These are phyloP conservation scores for Penicillium paneum DNA, from an alignment of 2,329 filamentous ascomycete genomes.

Conservation along the genomic window DNA sequence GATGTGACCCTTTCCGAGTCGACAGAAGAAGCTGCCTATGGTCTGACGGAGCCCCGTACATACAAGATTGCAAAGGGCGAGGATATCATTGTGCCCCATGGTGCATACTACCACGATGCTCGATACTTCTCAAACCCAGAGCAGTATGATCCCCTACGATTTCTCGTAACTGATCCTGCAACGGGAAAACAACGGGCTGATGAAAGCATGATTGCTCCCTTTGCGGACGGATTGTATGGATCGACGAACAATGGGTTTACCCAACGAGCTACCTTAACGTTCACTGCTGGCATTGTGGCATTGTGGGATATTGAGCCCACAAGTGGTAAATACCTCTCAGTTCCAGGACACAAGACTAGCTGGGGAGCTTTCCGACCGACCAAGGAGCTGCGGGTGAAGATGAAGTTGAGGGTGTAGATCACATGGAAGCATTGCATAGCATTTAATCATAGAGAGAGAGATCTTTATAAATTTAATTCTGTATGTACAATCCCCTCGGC, in stretches of 20 bases:
- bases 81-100: constrained; percentile 45
- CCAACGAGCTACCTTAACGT: constrained; percentile 50
- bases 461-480: not conserved
- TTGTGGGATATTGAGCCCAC: constrained; percentile 57
- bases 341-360: constrained; percentile 51
- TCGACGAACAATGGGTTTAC: constrained; percentile 53
- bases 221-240: constrained; percentile 49
- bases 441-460: not conserved
- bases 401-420: constrained; percentile 43
- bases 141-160: constrained; percentile 46
- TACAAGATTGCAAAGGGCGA: constrained; percentile 45
- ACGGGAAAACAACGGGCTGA: constrained; percentile 37
- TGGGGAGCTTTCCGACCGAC: constrained; percentile 52
- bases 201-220: constrained; percentile 47
- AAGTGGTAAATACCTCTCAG: constrained; percentile 46
- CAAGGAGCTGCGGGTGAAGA: constrained; percentile 53
- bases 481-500: not conserved
- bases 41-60: constrained; percentile 29
- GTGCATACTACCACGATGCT: constrained; percentile 44
- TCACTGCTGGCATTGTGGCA: constrained; percentile 52
- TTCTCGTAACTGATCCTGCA: constrained; percentile 43
- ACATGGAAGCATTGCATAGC: not conserved
- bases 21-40: constrained; percentile 35
- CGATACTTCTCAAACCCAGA: constrained; percentile 41
- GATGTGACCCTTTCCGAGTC: constrained; percentile 42